Conservation (phyloP, 768 basidiomycete genomes). For the Royoungia palumana region DNA sequence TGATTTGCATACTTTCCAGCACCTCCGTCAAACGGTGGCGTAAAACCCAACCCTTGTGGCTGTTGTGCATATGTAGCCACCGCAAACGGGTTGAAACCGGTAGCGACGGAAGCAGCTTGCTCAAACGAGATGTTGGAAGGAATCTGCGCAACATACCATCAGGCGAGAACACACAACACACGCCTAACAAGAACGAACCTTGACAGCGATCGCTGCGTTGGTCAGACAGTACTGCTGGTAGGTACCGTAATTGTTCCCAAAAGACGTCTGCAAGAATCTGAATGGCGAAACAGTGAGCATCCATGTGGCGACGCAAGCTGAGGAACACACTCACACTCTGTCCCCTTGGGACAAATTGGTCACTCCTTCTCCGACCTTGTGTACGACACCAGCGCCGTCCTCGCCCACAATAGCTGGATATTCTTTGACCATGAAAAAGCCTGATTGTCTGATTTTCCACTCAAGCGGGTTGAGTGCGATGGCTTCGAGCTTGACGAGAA, state of each 20-base stretch:
- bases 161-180: background rate
- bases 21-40: constrained; percentile 29
- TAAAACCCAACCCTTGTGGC: constrained; percentile 26
- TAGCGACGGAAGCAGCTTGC: constrained; percentile 35
- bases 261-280: constrained; percentile 9
- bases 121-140: constrained; percentile 35
- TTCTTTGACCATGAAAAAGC: constrained; percentile 23
- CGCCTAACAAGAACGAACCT: constrained; percentile 2
- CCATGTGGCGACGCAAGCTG: background rate
- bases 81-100: constrained; percentile 33
- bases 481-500: constrained; percentile 41
- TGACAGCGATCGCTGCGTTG: constrained; percentile 14
- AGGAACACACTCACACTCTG: constrained; percentile 10
- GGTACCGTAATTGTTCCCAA: constrained; percentile 10
- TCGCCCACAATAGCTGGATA: constrained; percentile 37
- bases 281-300: background rate
- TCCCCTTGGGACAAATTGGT: constrained; percentile 33
- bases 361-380: constrained; percentile 36
- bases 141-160: constrained; percentile 18
- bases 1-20: constrained; percentile 30
- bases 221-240: constrained; percentile 25
- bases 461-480: constrained; percentile 46
- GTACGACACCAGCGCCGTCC: constrained; percentile 39
- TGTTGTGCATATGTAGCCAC: constrained; percentile 29
- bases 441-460: constrained; percentile 12